These are phyloP conservation scores for Globisporangium irregulare DNA, from an alignment of 352 stramenopile genomes.

Conservation along the genomic window DNA sequence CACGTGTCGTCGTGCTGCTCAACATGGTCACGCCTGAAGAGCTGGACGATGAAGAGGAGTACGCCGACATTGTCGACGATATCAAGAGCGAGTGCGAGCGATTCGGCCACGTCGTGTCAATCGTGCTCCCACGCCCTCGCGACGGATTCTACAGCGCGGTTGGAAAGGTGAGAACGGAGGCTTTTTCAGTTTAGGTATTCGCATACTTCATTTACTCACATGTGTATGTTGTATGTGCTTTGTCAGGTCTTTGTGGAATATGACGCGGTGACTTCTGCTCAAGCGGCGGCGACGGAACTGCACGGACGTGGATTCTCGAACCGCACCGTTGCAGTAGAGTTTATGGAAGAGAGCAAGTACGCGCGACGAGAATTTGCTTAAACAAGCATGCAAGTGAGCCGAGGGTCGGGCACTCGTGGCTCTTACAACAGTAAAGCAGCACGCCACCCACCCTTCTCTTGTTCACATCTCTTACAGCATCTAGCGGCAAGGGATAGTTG, in stretches of 20 bases:
- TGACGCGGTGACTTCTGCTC: conserved; percentile 71
- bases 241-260: conserved; percentile 93
- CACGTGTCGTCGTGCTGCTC: conserved; percentile 91
- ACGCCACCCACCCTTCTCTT: neutral
- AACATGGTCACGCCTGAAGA: conserved; percentile 99
- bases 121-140: conserved; percentile 69
- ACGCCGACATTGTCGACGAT: conserved; percentile 94
- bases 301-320: conserved; percentile 93
- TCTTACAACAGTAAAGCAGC: neutral
- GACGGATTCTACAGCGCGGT: conserved; percentile 57
- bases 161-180: conserved; percentile 41
- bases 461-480: neutral
- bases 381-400: neutral
- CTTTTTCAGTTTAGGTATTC: neutral
- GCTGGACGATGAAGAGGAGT: conserved; percentile 94
- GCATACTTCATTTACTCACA: conserved; percentile 1
- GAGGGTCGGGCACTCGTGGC: neutral
- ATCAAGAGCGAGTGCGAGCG: conserved; percentile 95
- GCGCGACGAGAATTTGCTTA: conserved; percentile 67
- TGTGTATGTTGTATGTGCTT: conserved; percentile 18
- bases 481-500: neutral
- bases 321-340: conserved; percentile 88
- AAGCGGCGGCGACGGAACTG: conserved; percentile 83
- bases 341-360: conserved; percentile 89
- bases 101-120: conserved; percentile 74